Base-by-base conservation (phyloP, 371 early-diverging fungal species). In the Syncephalastrum contaminatum region DNA sequence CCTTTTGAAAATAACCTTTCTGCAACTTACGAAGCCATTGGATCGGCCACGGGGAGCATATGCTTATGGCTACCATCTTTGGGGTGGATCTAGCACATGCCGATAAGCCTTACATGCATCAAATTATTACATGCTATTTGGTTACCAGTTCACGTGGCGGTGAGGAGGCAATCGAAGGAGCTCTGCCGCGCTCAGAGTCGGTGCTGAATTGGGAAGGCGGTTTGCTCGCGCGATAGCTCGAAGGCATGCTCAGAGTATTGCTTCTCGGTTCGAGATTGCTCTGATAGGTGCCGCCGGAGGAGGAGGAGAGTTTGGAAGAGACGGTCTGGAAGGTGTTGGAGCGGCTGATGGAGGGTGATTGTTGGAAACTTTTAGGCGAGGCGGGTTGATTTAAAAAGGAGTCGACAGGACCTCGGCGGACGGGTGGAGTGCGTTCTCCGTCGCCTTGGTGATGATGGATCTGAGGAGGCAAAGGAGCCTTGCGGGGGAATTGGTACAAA, bases 311-410 rank as follows among this genome's bases (percentile, higher is more conserved):
- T 39, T 63, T 63, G 20, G 69, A 64, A 5, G 78, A 77, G 2
- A 65, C 54, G 18, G 77, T 77, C 36, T 72, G 73, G 48, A 70
- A 77, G 18, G 78, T 77, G 46, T 74, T 77, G 0, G 78, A 74
- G 16, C 78, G 59, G 47, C 70, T 72, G 4, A 77, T 54, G 15
- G 59, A 57, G 2, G 68, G 59, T 2, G 72, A 71, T 6, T 56
- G 36, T 12, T 30, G 54, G 21, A 64, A 50, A 40, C 72, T 74
- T 39, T 57, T 60, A 2, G 72, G 70, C 12, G 66, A 64, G 0
- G 59, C 51, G 69, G 55, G 43, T 52, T 48, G 10, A 47, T 56
- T 47, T 24, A 55, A 55, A 45, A 51, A 42, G 10, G 53, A 56
- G 25, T 51, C 48, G 18, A 48, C 48, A 16, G 45, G 48, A 7